Percentiles rank a stretch among this genome's conserved stretches.
Evolutionary conservation across 257 asterid species (phyloP).

Genomic region (Solanum chmielewskii): DNA sequence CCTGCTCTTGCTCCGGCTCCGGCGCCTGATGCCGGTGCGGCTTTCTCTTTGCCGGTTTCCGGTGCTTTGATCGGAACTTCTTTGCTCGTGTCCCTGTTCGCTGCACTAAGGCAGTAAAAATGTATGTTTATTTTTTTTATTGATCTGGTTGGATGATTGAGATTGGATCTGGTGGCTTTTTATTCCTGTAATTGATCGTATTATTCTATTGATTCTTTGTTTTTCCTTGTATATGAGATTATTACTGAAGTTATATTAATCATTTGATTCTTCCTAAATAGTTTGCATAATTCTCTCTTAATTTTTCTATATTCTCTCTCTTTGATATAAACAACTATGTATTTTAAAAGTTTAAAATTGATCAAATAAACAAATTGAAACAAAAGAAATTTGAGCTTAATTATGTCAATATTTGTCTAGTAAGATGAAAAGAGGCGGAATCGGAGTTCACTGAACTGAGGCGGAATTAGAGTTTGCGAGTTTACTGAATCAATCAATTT

Average conservation of each 20-base stretch:
- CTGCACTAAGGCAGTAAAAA: background rate
- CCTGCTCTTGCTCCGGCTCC: conserved; percentile 7
- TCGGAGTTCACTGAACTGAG: too few species aligned
- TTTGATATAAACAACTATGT: too few species aligned
- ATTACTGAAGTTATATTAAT: background rate
- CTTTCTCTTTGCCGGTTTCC: background rate
- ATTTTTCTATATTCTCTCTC: too few species aligned
- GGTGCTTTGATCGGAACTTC: background rate
- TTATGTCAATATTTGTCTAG: too few species aligned
- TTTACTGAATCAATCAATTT: too few species aligned
- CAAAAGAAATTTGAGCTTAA: too few species aligned
- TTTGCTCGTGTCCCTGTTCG: background rate
- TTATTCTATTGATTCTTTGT: background rate
- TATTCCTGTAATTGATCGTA: background rate
- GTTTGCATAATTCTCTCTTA: too few species aligned
- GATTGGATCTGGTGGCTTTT: background rate
- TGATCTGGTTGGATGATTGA: background rate
- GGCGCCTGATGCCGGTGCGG: background rate
- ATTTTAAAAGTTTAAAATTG: too few species aligned
- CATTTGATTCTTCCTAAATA: background rate
- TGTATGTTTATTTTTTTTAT: background rate
- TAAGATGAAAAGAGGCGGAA: too few species aligned
- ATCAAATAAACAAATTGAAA: too few species aligned
- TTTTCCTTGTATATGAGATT: background rate
- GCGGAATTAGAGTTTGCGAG: too few species aligned